Evolutionary conservation across 2,329 filamentous ascomycete species (phyloP).

Genomic region (Xylariaceae sp.): DNA sequence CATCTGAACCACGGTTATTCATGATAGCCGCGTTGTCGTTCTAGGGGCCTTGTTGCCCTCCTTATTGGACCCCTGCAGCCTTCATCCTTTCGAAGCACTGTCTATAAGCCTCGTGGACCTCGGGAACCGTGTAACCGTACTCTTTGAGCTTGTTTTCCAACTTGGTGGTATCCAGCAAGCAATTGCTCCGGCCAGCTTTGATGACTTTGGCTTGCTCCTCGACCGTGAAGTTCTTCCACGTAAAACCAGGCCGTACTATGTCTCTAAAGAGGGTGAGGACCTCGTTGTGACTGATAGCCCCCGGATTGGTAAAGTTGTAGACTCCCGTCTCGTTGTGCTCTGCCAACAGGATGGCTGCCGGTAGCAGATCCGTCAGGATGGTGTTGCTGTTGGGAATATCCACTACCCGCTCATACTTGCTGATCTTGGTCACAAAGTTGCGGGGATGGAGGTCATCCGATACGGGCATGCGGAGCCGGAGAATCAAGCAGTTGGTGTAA

Average conservation of each 20-base stretch:
- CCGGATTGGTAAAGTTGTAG: conserved; percentile 67
- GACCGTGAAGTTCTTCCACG: conserved; percentile 61
- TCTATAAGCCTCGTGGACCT: conserved; percentile 57
- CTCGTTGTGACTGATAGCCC: conserved; percentile 66
- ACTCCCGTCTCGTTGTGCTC: conserved; percentile 58
- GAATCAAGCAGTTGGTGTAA: conserved; percentile 57
- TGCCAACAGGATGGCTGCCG: conserved; percentile 53
- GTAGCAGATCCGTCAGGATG: conserved; percentile 59
- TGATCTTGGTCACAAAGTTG: conserved; percentile 66
- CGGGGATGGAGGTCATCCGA: conserved; percentile 61
- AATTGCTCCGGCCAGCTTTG: conserved; percentile 63
- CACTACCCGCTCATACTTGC: conserved; percentile 58
- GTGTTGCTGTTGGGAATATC: conserved; percentile 65
- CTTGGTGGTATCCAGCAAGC: conserved; percentile 58
- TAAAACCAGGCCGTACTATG: conserved; percentile 54
- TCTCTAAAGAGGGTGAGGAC: conserved; percentile 58
- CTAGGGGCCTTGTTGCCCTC: too few species aligned
- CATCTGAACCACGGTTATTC: too few species aligned
- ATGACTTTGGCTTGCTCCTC: conserved; percentile 63
- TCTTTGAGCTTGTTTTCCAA: conserved; percentile 54
- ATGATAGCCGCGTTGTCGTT: too few species aligned
- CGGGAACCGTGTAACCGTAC: conserved; percentile 53
- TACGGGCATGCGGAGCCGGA: conserved; percentile 64
- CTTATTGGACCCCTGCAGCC: conserved; percentile 47
- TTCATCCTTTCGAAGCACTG: conserved; percentile 61